Conservation (phyloP, 78 protist genomes). For the Monosiga brevicollis region DNA sequence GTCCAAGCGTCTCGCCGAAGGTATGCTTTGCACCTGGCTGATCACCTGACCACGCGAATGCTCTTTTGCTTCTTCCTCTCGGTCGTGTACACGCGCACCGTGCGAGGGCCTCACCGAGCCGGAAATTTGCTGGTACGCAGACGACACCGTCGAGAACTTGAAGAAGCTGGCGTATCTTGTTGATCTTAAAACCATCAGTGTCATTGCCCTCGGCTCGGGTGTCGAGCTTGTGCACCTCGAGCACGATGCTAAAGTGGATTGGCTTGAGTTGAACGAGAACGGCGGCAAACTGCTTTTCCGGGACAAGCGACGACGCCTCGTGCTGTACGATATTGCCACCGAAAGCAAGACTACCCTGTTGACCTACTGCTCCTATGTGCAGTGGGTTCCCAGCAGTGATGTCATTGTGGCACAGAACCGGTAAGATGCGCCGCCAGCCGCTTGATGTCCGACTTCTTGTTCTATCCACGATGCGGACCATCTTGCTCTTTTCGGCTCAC, state of each 20-base stretch:
- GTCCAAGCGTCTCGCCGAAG: neutral
- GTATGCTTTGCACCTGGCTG: too few species aligned
- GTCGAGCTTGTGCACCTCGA: slow-evolving; percentile 28
- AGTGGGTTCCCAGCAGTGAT: slow-evolving; percentile 79
- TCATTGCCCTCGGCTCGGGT: slow-evolving; percentile 33
- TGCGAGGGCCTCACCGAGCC: too few species aligned
- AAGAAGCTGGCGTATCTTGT: slow-evolving; percentile 59
- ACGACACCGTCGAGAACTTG: neutral
- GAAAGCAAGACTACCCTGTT: slow-evolving; percentile 49
- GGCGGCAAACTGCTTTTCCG: slow-evolving; percentile 59
- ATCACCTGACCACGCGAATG: too few species aligned
- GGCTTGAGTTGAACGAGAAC: slow-evolving; percentile 46
- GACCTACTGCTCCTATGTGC: slow-evolving; percentile 62
- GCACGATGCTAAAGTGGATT: slow-evolving; percentile 64
- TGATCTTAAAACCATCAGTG: slow-evolving; percentile 57
- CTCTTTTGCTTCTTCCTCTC: too few species aligned
- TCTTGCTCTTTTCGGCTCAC: too few species aligned
- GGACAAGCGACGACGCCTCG: slow-evolving; percentile 54
- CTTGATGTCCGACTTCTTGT: too few species aligned
- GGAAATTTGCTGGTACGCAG: too few species aligned
- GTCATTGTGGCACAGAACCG: slow-evolving; percentile 80
- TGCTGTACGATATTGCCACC: slow-evolving; percentile 45
- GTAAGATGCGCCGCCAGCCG: too few species aligned
- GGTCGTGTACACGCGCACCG: too few species aligned
- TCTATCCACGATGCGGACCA: too few species aligned